Evolutionary conservation across 345 rosid species (phyloP).

Genomic region (Pseudoturritis turrita): DNA sequence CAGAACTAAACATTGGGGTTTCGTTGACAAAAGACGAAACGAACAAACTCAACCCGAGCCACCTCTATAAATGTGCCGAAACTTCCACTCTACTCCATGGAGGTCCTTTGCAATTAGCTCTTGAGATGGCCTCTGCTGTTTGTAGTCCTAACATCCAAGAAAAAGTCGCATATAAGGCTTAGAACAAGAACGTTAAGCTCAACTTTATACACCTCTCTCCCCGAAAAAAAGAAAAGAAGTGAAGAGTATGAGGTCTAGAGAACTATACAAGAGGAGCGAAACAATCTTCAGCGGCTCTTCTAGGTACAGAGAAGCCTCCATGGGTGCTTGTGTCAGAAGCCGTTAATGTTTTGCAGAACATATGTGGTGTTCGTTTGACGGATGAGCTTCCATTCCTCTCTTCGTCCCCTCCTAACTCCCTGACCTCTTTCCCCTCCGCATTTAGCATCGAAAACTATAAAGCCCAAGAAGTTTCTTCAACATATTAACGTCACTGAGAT

Average conservation of each 20-base stretch:
- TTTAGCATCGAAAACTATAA: constrained; percentile 47
- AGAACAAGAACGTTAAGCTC: not conserved
- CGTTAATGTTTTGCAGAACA: constrained; percentile 87
- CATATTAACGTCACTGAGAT: not conserved
- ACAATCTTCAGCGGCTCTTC: constrained; percentile 92
- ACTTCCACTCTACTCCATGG: constrained; percentile 87
- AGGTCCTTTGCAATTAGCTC: constrained; percentile 87
- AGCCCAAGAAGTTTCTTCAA: constrained; percentile 12
- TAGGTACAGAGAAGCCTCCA: constrained; percentile 92
- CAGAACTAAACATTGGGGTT: not conserved
- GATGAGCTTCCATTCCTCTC: constrained; percentile 51
- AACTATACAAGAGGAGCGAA: constrained; percentile 66
- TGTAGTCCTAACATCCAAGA: constrained; percentile 55
- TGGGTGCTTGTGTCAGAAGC: constrained; percentile 95
- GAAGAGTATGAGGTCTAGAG: not conserved
- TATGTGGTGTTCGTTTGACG: constrained; percentile 62
- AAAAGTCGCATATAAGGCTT: not conserved
- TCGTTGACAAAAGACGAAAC: constrained; percentile 11
- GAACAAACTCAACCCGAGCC: constrained; percentile 4
- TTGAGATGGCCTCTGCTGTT: constrained; percentile 87
- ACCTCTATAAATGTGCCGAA: constrained; percentile 92
- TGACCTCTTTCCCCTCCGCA: constrained; percentile 48
- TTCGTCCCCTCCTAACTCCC: constrained; percentile 46
- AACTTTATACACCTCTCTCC: too few relatives aligned
- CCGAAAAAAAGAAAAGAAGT: not conserved